phyloP scores from a whole-genome alignment of 495 filamentous ascomycete species.

The Penicillium dipodomyicola region DNA sequence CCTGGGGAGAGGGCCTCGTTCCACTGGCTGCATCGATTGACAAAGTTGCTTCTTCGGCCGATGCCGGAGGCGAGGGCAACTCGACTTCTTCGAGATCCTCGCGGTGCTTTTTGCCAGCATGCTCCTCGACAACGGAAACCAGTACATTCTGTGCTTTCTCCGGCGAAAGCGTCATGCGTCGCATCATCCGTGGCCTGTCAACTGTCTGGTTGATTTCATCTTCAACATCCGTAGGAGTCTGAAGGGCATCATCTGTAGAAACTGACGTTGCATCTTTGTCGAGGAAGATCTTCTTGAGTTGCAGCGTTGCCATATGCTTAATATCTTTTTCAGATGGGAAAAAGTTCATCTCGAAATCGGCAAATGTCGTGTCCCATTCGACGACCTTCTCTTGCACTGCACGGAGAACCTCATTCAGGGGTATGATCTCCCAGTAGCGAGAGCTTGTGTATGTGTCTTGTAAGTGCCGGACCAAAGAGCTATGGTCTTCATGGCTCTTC shows the following conservation, averaged over 20 bases:
- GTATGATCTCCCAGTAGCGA: conserved; percentile 94
- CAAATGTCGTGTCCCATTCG: conserved; percentile 89
- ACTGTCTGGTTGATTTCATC: conserved; percentile 44
- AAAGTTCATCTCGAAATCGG: conserved; percentile 87
- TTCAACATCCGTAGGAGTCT: conserved; percentile 57
- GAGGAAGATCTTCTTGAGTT: conserved; percentile 92
- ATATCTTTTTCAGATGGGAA: conserved; percentile 98
- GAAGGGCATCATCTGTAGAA: conserved; percentile 46
- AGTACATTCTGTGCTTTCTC: conserved; percentile 68
- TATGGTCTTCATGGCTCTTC: conserved; percentile 78
- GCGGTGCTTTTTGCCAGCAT: conserved; percentile 44
- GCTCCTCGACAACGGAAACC: conserved; percentile 67
- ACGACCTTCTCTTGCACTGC: conserved; percentile 89
- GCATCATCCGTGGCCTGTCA: conserved; percentile 35
- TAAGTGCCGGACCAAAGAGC: conserved; percentile 65
- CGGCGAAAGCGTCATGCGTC: conserved; percentile 58
- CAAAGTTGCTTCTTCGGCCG: conserved; percentile 15
- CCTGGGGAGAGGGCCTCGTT: conserved; percentile 24
- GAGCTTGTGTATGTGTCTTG: conserved; percentile 89
- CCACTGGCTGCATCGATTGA: conserved; percentile 16
- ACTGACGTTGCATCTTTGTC: conserved; percentile 76
- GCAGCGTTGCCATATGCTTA: conserved; percentile 80
- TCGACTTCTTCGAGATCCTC: conserved; percentile 20
- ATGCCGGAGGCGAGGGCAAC: conserved; percentile 10
- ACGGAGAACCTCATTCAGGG: conserved; percentile 81